These are phyloP conservation scores for Potentilla sterilis DNA, from an alignment of 306 rosid species.

Conservation along the genomic window DNA sequence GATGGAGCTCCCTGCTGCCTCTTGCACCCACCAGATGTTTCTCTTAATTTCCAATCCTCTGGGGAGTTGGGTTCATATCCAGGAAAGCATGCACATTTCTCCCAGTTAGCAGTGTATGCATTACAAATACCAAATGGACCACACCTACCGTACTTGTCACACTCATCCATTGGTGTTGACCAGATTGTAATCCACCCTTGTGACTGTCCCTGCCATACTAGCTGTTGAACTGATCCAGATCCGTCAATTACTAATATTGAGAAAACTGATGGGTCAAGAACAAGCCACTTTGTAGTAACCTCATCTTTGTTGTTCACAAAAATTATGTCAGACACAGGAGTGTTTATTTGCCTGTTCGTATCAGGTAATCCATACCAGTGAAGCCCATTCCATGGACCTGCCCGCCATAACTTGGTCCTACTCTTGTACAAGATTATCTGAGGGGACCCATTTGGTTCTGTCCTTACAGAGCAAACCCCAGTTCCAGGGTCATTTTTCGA, in stretches of 20 bases:
- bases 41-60: conserved; percentile 46
- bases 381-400: conserved; percentile 38
- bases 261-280: conserved; percentile 17
- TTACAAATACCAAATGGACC: conserved; percentile 49
- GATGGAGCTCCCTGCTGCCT: conserved; percentile 30
- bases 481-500: conserved; percentile 49
- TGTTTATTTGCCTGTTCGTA: neutral
- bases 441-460: conserved; percentile 35
- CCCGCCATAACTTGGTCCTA: conserved; percentile 27
- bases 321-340: neutral
- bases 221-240: conserved; percentile 26
- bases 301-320: conserved; percentile 22
- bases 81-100: conserved; percentile 50
- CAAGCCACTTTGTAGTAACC: conserved; percentile 12
- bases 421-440: conserved; percentile 33
- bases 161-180: conserved; percentile 37
- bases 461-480: conserved; percentile 21
- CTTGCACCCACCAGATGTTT: conserved; percentile 52
- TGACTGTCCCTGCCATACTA: conserved; percentile 36
- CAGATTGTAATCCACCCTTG: conserved; percentile 38
- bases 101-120: conserved; percentile 26
- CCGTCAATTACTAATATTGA: conserved; percentile 23
- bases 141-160: conserved; percentile 52
- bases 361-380: conserved; percentile 38
- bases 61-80: conserved; percentile 54